Evolutionary conservation across 371 early-diverging fungal genomes (phyloP), one percentile per base, ranked within the genome.

Genomic region (Lichtheimia ramosa): DNA sequence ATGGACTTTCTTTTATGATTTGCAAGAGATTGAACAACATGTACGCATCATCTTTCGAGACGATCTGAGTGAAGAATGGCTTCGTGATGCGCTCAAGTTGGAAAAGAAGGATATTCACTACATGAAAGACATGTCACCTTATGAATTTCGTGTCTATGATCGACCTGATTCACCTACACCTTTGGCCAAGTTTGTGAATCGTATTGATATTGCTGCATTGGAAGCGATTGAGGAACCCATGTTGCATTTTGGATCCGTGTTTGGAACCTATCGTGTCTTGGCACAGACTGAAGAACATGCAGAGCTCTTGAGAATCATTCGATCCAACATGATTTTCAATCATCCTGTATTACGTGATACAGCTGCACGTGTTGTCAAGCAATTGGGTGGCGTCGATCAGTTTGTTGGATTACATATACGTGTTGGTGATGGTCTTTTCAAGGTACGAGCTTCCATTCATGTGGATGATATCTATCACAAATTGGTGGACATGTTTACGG

Each of bases 1-100:
- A 1, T 85, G 85, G 85, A 72, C 79, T 2, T 85, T 82, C 53
- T 83, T 85, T 62, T 83, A 78, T 59, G 71, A 83, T 55, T 66
- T 85, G 57, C 61, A 43, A 0, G 66, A 65, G 50, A 66, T 83
- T 20, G 21, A 67, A 46, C 43, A 67, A 16, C 41, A 70, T 41
- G 66, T 72, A 0, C 69, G 71, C 2, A 70, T 81, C 23, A 48
- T 77, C 3, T 73, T 71, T 43, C 54, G 78, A 16, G 55, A 69
- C 13, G 78, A 77, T 50, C 61, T 77, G 20, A 73, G 74, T 16
- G 55, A 64, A 14, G 74, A 77, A 48, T 81, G 81, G 81, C 57
- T 81, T 3, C 59, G 67, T 3, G 55, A 57, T 12, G 56, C 64
- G 1, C 52, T 77, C 7, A 49, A 58, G n/a, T 27, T 73, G 5